Evolutionary conservation across 257 asterid species (phyloP), one percentile per base, ranked within the genome.

Genomic region (Verbena officinalis): DNA sequence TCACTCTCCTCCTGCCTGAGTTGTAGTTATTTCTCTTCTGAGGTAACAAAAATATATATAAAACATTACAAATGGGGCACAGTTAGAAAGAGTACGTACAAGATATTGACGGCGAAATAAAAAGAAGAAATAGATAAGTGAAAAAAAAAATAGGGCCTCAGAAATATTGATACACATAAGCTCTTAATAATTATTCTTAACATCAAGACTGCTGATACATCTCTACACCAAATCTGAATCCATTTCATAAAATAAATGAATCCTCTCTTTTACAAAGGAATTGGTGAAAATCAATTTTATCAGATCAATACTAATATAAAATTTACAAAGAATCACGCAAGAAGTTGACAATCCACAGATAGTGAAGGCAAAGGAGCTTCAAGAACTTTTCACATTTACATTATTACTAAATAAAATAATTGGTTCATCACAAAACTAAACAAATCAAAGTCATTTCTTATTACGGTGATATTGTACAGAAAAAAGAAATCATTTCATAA

Each of bases 11-110:
- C 75, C 75, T 80, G 62, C 82, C 85, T 57, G 79, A 83, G 69
- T 67, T 77, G 69, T 75, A 71, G 78, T 72, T 83, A 59, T 77
- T 80, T 76, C 79, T 84, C 75, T 86, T 84, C 95, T 90, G 95
- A 39, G 21, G 62, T 64, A 53, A 71, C 58, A 75, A 30, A 75
- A 30, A 68, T 36, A 9, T 42, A 42, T 3, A n/a, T n/a, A n/a
- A n/a, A n/a, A n/a, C n/a, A n/a, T n/a, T n/a, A n/a, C n/a, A 50
- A 53, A 11, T 27, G 17, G 19, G 8, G n/a, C 39, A 36, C 58
- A 31, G 9, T 56, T 40, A 46, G 46, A 61, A 55, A 31, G 40
- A 13, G 33, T 15, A 27, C n/a, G 33, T n/a, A 17, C 30, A 52
- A 34, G 72, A 59, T 19, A 58, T 38, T 45, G 45, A 22, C 36